Evolutionary conservation across 2,329 filamentous ascomycete species (phyloP).

Genomic region (Mycosphaerella arachidis): DNA sequence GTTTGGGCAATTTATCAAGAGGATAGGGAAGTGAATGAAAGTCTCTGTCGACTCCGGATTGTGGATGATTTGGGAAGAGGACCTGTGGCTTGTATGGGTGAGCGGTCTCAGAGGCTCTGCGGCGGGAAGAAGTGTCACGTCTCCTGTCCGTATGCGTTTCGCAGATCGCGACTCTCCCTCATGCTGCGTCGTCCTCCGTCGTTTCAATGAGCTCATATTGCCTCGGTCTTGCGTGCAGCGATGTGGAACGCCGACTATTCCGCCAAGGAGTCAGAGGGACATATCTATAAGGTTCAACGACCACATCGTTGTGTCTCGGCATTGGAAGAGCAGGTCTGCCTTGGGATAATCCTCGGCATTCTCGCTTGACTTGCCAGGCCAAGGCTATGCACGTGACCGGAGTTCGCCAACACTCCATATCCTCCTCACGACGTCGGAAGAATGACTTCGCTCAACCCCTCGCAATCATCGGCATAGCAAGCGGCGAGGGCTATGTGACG

Average conservation of each 20-base stretch:
- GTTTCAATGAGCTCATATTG: not conserved
- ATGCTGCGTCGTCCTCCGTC: not conserved
- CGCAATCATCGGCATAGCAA: not conserved
- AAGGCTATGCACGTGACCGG: no score
- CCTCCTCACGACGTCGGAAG: not conserved
- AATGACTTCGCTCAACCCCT: not conserved
- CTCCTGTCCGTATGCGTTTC: not conserved
- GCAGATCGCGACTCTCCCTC: not conserved
- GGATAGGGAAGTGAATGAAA: slow-evolving; percentile 20
- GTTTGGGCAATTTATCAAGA: slow-evolving; percentile 17
- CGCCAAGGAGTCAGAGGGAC: no score
- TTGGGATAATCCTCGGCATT: no score
- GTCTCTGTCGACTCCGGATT: slow-evolving; percentile 16
- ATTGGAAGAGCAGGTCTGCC: no score
- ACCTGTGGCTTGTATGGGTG: not conserved
- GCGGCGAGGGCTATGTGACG: not conserved
- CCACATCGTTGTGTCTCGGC: no score
- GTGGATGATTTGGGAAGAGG: slow-evolving; percentile 13
- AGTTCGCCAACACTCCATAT: no score
- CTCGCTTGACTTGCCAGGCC: no score
- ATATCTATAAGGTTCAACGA: no score
- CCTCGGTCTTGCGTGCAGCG: not conserved
- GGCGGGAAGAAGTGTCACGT: not conserved
- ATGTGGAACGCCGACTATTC: not conserved
- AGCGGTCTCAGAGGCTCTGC: not conserved